Percentiles rank a stretch among this genome's conserved stretches.
These are phyloP conservation scores for Sporothrix sp. DNA, from an alignment of 2,329 filamentous ascomycete genomes.

Conservation along the genomic window DNA sequence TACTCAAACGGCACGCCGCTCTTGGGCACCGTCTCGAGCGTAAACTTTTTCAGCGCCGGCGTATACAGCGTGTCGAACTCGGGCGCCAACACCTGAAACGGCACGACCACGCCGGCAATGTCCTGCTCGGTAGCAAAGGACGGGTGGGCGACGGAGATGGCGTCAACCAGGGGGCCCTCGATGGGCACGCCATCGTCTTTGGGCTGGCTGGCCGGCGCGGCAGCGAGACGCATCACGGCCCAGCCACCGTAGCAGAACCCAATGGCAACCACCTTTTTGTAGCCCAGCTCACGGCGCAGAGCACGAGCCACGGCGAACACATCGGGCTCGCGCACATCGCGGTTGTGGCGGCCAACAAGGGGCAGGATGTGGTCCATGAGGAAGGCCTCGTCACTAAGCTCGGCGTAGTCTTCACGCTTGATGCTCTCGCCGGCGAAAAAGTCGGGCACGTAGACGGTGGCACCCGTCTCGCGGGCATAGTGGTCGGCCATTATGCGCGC, in stretches of 20 bases:
- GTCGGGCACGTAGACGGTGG: constrained; percentile 39
- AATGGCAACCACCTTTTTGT: constrained; percentile 30
- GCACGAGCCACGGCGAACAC: constrained; percentile 30
- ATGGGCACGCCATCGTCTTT: constrained; percentile 1
- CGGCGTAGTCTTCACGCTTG: neutral
- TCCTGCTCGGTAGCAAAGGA: constrained; percentile 34
- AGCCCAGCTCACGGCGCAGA: constrained; percentile 25
- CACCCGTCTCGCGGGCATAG: constrained; percentile 35
- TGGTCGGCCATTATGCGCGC: constrained; percentile 38
- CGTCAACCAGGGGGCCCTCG: constrained; percentile 33
- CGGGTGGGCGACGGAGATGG: constrained; percentile 36
- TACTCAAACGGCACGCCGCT: constrained; percentile 37
- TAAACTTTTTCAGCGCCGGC: constrained; percentile 35
- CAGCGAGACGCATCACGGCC: constrained; percentile 38
- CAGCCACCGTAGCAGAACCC: constrained; percentile 45
- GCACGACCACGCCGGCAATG: constrained; percentile 35
- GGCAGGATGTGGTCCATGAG: constrained; percentile 27
- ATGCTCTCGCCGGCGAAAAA: constrained; percentile 32
- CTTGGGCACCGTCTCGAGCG: constrained; percentile 30
- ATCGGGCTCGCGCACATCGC: constrained; percentile 29
- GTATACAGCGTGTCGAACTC: constrained; percentile 35
- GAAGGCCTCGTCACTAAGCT: constrained; percentile 22
- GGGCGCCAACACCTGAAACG: constrained; percentile 42
- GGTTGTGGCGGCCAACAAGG: constrained; percentile 28
- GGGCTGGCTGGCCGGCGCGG: constrained; percentile 22